Conservation (phyloP, 768 basidiomycete species). For the Chiua virens region DNA sequence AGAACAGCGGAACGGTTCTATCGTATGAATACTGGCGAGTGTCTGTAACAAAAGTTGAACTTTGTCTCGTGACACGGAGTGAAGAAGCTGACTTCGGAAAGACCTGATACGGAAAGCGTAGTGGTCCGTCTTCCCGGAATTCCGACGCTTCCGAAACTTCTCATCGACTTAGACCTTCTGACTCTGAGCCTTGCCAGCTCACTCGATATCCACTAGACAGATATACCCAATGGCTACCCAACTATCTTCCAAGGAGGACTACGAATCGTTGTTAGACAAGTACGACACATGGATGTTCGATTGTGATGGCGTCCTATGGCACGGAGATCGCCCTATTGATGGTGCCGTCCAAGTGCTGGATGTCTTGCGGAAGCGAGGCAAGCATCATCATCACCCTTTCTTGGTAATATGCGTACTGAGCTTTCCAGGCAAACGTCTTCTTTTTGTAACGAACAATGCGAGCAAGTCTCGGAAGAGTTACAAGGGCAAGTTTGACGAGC, state of each 20-base stretch:
- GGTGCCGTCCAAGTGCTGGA: constrained; percentile 75
- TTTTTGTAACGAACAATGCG: constrained; percentile 98
- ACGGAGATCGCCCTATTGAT: constrained; percentile 75
- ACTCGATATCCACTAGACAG: constrained; percentile 10
- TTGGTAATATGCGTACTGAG: constrained; percentile 1
- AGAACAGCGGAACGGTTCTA: too few species aligned
- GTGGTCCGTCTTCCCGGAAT: constrained; percentile 10
- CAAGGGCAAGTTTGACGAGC: constrained; percentile 88
- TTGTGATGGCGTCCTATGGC: constrained; percentile 95
- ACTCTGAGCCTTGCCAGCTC: background rate
- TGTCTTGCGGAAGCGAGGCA: constrained; percentile 70
- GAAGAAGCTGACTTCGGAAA: constrained; percentile 3
- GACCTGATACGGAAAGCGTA: constrained; percentile 23
- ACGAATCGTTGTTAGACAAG: constrained; percentile 50
- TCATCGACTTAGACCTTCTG: background rate
- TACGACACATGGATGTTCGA: constrained; percentile 97
- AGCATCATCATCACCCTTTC: constrained; percentile 28
- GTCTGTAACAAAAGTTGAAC: too few species aligned
- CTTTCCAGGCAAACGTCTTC: constrained; percentile 65
- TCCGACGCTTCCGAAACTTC: background rate
- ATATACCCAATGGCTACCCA: constrained; percentile 23
- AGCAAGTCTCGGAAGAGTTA: constrained; percentile 87
- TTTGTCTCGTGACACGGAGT: too few species aligned
- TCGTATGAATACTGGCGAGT: background rate
- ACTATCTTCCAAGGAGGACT: constrained; percentile 42